Percentiles rank a stretch among this genome's conserved stretches.
phyloP scores from a whole-genome alignment of 2,329 filamentous ascomycete genomes.

The Aspergillus unguis region DNA sequence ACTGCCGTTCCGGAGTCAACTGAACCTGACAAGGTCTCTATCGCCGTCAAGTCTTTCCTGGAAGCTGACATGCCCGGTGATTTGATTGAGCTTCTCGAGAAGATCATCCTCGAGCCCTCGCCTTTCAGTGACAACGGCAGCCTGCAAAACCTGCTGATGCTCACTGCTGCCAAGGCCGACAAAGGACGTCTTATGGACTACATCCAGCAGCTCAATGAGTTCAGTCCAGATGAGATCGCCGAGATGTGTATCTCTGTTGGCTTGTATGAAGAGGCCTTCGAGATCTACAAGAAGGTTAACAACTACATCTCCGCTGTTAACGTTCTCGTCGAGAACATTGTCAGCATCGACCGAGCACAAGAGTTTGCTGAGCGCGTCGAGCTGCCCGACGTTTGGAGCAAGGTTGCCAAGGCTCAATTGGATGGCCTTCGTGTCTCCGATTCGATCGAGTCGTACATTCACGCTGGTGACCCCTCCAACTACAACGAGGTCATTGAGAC shows the following conservation, averaged over 20 bases:
- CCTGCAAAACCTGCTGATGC: slow-evolving; percentile 91
- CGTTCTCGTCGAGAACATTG: slow-evolving; percentile 91
- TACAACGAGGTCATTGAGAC: slow-evolving; percentile 95
- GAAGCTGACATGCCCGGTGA: slow-evolving; percentile 86
- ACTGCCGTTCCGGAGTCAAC: slow-evolving; percentile 90
- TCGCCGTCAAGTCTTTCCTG: slow-evolving; percentile 91
- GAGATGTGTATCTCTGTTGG: slow-evolving; percentile 91
- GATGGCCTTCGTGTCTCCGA: slow-evolving; percentile 91
- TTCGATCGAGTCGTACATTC: slow-evolving; percentile 95
- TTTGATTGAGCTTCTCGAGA: slow-evolving; percentile 95
- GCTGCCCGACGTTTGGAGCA: slow-evolving; percentile 93
- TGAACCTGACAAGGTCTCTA: slow-evolving; percentile 89
- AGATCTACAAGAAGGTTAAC: slow-evolving; percentile 97
- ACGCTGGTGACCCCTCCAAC: slow-evolving; percentile 87
- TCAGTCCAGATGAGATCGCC: slow-evolving; percentile 89
- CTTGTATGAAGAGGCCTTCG: slow-evolving; percentile 92
- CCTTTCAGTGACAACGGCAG: slow-evolving; percentile 97
- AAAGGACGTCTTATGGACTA: slow-evolving; percentile 94
- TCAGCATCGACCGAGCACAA: slow-evolving; percentile 96
- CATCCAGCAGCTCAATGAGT: slow-evolving; percentile 84
- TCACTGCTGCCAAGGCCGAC: slow-evolving; percentile 95
- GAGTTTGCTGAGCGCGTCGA: slow-evolving; percentile 95
- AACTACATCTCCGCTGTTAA: slow-evolving; percentile 83
- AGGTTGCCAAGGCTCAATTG: slow-evolving; percentile 94
- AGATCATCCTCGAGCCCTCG: slow-evolving; percentile 99